Evolutionary conservation across 129 eudicot species (phyloP), one percentile per base, ranked within the genome.

Genomic region (Lactuca saligna): DNA sequence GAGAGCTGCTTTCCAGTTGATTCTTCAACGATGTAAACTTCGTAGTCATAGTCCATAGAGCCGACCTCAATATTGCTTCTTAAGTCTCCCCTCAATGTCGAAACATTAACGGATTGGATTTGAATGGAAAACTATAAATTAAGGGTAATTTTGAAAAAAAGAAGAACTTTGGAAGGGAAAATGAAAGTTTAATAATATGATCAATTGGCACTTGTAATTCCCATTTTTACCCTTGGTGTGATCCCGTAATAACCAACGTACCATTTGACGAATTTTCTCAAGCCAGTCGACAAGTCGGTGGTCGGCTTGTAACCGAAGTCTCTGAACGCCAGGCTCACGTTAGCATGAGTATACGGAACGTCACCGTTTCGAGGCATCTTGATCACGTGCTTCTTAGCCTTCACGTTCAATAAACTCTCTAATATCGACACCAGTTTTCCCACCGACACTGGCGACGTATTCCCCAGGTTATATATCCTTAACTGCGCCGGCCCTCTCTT

Each of bases 321-420:
- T 5, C 38, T 66, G 12, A 75, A 73, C 0, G 96, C 96, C 79
- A 75, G 61, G 74, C 85, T 85, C 13, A 88, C 88, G 54, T 88
- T 88, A 7, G 96, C 96, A 54, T 88, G 96, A 3, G 96, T 88
- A 39, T 17, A 88, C 0, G 96, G 96, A 17, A 88, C 96, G 82
- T 88, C 96, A 13, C 96, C 96, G 73, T 88, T 88, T 73, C 88
- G 78, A 0, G 96, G 96, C 96, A 88, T 88, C 44, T 79, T 77
- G 25, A 88, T 79, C 49, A 85, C 84, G 42, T 76, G 84, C 77
- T 82, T 88, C 71, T 85, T 88, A 6, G 96, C 96, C 65, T 85
- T 82, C 1, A 85, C 87, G 3, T 65, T 54, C 56, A 88, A 51
- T 17, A 85, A 31, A 58, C 41, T 54, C 66, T 88, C 96, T 31